Evolutionary conservation across 768 basidiomycete genomes (phyloP), one percentile per base, ranked within the genome.

Genomic region (Leccinum disarticulatum): DNA sequence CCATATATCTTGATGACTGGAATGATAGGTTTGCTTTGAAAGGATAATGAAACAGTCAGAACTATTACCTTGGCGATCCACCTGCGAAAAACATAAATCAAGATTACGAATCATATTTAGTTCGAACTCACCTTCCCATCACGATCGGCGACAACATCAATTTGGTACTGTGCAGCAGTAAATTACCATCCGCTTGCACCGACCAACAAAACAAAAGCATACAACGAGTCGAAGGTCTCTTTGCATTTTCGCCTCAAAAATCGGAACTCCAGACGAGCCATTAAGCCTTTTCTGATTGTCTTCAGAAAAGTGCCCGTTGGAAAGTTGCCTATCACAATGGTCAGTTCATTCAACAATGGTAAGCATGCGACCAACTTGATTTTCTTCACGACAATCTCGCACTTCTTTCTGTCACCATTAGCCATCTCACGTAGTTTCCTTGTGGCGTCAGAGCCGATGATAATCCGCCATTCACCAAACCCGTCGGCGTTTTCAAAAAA

Each of bases 221-320:
- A 84, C 84, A 2, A 87, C 76, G 25, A 87, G 69, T 11, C 83
- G 73, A 25, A 77, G 67, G 61, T 85, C 82, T 0, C 75, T 64
- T 10, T 81, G 82, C 79, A 88, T 84, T 68, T 87, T 88, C 0
- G 88, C 88, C 66, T 88, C 87, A 55, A 79, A 89, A 10, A 90
- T 79, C 0, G 87, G 85, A 3, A 89, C 70, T 1, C 80, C 80
- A 14, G 70, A 69, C 13, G 75, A 54, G 0, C 79, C 79, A 22
- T 76, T 83, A 13, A 89, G 73, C 7, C 80, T 73, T 69, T 87
- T 87, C 63, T 89, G 86, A 61, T 89, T 90, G 58, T 86, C 83
- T 11, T 78, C 76, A 1, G 88, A 88, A 64, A 90, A 89, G 57
- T 84, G 81, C 0, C 88, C 88, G 3, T 81, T 79, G 0, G 88